Evolutionary conservation across 2,329 filamentous ascomycete genomes (phyloP), one percentile per base, ranked within the genome.

Genomic region (Tolypocladium cylindrosporum): DNA sequence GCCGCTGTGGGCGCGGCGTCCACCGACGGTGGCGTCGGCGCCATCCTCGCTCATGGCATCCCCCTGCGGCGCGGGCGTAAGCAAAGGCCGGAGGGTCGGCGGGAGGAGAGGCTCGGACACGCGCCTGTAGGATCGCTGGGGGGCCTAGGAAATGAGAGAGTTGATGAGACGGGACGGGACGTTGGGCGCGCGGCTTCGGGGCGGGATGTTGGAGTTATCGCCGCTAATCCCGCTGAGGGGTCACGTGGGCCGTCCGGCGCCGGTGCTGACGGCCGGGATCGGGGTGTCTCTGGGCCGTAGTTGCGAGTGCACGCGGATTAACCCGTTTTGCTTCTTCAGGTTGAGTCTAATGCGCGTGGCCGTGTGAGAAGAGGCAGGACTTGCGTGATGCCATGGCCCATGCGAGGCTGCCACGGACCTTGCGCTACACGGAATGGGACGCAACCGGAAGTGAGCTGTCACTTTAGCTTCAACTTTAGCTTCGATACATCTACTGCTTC

Each of bases 1-100:
- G 64, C 66, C 34, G 67, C 64, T 55, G 58, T 57, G 45, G 58
- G 39, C 50, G 60, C 61, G 42, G 66, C 64, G 62, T 67, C 67
- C 57, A 63, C 66, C 58, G 66, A 67, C 50, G 67, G 64, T 61
- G 69, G 66, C 60, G 68, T 67, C 53, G 67, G 65, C 58, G 66
- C 65, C 68, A 71, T 72, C 52, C 55, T 61, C 48, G 56, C 58
- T 64, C 61, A 66, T 66, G 45, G 60, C 57, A 62, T 59, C 53
- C 54, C 52, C 56, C 50, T 52, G 42, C 37, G 55, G 56, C 27
- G 24, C 53, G 11, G n/a, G 40, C 53, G 42, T 57, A 14, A 3
- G 31, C 6, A 10, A 21, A 13, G 31, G 9, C 21, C 16, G 11
- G 19, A 1, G 16, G 8, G 3, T 31, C 45, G 1, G 45, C 9